A percentile compares a stretch with the other conserved stretches of the same genome.
Evolutionary conservation across 176 grass and related monocot species (phyloP).

Genomic region (Urochloa ruziziensis): DNA sequence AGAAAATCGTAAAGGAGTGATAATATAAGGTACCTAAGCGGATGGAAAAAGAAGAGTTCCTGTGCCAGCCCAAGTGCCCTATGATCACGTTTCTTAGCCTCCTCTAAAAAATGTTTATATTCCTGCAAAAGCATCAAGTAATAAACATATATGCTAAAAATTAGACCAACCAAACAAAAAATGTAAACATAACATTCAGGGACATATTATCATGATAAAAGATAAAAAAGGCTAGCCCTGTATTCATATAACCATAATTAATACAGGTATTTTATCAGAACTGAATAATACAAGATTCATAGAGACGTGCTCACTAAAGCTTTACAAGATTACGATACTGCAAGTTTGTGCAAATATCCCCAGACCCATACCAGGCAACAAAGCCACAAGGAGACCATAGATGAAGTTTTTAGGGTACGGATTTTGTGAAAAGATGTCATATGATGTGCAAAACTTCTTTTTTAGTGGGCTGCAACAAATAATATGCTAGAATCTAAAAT

Average conservation of each 20-base stretch:
- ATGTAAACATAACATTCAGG: background rate
- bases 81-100: slow-evolving; percentile 98
- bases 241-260: background rate
- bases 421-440: too few relatives aligned
- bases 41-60: slow-evolving; percentile 99
- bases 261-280: background rate
- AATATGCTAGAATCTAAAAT: slow-evolving; percentile 1
- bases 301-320: background rate
- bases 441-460: background rate
- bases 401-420: background rate
- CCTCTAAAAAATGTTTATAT: slow-evolving; percentile 80
- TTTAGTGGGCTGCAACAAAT: background rate
- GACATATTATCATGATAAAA: background rate
- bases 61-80: slow-evolving; percentile 80
- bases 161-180: slow-evolving; percentile 1
- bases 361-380: background rate
- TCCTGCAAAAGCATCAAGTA: slow-evolving; percentile 57
- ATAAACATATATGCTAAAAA: background rate
- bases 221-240: background rate
- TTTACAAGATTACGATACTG: background rate
- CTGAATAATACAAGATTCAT: slow-evolving; percentile 15
- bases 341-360: slow-evolving; percentile 14
- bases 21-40: slow-evolving; percentile 78
- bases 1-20: slow-evolving; percentile 1
- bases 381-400: background rate